phyloP scores from a whole-genome alignment of 805 yeast genomes.

The Candida montana region DNA sequence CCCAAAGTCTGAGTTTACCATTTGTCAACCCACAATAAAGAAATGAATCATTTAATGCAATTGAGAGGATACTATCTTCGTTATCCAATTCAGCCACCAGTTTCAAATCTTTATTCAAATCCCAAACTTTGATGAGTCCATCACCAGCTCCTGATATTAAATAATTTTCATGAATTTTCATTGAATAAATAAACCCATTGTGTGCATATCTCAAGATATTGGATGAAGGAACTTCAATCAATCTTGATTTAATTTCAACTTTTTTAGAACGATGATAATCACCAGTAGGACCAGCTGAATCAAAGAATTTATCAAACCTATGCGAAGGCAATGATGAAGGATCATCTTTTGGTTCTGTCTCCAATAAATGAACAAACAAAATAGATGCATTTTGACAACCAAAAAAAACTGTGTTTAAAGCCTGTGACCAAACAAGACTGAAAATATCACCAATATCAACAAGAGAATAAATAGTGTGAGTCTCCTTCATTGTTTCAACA shows the following conservation, averaged over 20 bases:
- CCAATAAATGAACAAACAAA: conserved; percentile 52
- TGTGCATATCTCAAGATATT: conserved; percentile 81
- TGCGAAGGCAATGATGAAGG: conserved; percentile 48
- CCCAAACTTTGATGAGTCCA: conserved; percentile 83
- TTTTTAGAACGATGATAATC: conserved; percentile 15
- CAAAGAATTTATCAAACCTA: conserved; percentile 81
- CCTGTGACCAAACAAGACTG: conserved; percentile 65
- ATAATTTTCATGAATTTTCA: conserved; percentile 32
- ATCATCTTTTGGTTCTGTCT: conserved; percentile 24
- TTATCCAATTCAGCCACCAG: conserved; percentile 45
- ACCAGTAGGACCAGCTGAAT: conserved; percentile 84
- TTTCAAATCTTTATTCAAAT: conserved; percentile 27
- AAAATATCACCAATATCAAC: conserved; percentile 93
- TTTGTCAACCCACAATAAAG: conserved; percentile 77
- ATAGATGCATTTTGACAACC: conserved; percentile 94
- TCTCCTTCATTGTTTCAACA: conserved; percentile 38
- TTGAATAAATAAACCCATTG: conserved; percentile 80
- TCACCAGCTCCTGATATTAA: conserved; percentile 85
- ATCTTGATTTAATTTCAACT: conserved; percentile 19
- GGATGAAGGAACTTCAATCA: conserved; percentile 62
- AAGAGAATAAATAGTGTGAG: conserved; percentile 75
- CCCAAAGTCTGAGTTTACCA: conserved; percentile 81
- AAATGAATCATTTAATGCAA: conserved; percentile 58
- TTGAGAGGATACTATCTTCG: conserved; percentile 66
- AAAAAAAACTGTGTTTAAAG: conserved; percentile 57